These are phyloP conservation scores for Camellia sinensis DNA, from an alignment of 148 eudicot genomes.

Conservation along the genomic window DNA sequence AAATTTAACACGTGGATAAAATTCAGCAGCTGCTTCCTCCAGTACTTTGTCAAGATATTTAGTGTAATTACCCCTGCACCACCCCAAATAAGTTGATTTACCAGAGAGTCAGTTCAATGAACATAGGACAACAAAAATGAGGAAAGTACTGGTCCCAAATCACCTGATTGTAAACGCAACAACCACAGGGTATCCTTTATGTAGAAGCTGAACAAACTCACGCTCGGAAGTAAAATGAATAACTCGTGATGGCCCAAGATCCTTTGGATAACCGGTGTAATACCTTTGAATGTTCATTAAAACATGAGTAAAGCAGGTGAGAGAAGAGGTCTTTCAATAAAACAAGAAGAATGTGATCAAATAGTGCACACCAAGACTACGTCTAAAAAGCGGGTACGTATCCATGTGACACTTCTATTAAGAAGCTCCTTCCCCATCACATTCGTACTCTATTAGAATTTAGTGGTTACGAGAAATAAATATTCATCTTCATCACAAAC, in stretches of 20 bases:
- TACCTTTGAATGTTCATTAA: slow-evolving; percentile 45
- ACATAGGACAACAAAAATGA: not conserved
- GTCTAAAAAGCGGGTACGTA: not conserved
- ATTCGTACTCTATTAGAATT: not conserved
- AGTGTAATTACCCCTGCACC: slow-evolving; percentile 70
- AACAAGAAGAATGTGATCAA: not conserved
- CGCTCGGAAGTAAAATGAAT: slow-evolving; percentile 94
- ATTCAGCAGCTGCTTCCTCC: slow-evolving; percentile 89
- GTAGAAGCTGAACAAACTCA: slow-evolving; percentile 86
- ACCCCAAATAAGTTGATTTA: slow-evolving; percentile 13
- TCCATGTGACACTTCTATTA: not conserved
- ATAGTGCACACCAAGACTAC: not conserved
- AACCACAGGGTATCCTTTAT: slow-evolving; percentile 83
- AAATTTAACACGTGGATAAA: slow-evolving; percentile 82
- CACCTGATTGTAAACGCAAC: slow-evolving; percentile 94
- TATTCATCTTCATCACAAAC: not conserved
- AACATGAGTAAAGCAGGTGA: slow-evolving; percentile 9
- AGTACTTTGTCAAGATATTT: slow-evolving; percentile 82
- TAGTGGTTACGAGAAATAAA: not conserved
- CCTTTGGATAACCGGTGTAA: slow-evolving; percentile 95
- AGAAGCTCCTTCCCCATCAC: not conserved
- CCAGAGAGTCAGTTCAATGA: not conserved
- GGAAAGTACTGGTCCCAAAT: not conserved
- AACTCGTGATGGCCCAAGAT: slow-evolving; percentile 84
- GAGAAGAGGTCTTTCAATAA: not conserved